Base-by-base conservation (phyloP, 257 asterid genomes). In the Solanum sparsipilum region DNA sequence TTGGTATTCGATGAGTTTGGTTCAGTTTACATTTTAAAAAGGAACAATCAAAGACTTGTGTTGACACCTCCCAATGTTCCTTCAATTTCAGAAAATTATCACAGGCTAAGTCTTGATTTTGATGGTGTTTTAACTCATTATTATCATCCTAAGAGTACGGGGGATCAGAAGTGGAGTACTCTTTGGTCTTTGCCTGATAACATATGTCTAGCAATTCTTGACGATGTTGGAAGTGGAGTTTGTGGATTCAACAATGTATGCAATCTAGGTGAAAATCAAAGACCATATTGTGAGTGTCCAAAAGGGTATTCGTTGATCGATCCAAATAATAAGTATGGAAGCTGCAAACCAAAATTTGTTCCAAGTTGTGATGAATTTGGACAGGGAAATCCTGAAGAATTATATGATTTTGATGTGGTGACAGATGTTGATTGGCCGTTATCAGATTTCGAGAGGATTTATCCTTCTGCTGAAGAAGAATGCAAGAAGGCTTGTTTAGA, bases 191-290 rank as follows among this genome's bases (percentile, higher is more conserved):
- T 78, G 90, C 94, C 96, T 0, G 84, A 82, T 0, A 89, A 95
- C 39, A 92, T 93, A 46, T 95, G 98, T 31, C 0, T 4, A 1
- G 7, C 6, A 15, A 75, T 92, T 4, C 0, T 0, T 1, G 93
- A 89, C 60, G 10, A 15, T 0, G 23, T 0, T 5, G 96, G 94
- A 23, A 93, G 95, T 36, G 96, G 98, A 35, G 95, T 92, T 44
- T 95, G 98, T 63, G 98, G 98, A 8, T 95, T 87, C 65, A 94
- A 94, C 85, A 93, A 48, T 65, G 84, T 94, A 9, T 94, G 98
- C 84, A 71, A 58, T 1, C 36, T 94, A 9, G 78, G 63, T 34
- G 85, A 75, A 41, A 13, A 36, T 46, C 36, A 31, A 48, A 89
- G 87, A 38, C 96, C 98, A 11, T 56, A 39, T 25, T 95, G 98